These are phyloP conservation scores for Ascochyta pisi DNA, from an alignment of 2,329 filamentous ascomycete genomes.

Conservation along the genomic window DNA sequence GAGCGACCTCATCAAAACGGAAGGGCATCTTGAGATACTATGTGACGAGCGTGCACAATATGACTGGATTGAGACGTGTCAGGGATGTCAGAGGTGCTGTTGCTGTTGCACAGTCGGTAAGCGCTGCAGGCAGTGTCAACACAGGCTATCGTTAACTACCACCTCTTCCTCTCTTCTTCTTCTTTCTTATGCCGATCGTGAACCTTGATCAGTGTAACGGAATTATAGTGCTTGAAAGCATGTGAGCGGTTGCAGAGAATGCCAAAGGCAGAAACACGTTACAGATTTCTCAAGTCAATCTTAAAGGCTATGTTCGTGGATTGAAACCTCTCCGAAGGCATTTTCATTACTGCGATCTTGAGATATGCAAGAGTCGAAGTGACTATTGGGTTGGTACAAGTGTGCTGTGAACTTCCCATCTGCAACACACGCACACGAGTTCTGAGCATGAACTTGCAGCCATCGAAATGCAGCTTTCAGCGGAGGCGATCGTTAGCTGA, in stretches of 20 bases:
- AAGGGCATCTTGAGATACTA: too few species aligned
- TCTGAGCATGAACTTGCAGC: not conserved
- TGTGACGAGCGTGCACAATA: too few species aligned
- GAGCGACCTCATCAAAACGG: conserved; percentile 5
- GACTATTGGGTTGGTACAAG: too few species aligned
- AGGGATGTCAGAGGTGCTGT: not conserved
- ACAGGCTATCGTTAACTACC: not conserved
- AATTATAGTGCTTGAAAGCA: not conserved
- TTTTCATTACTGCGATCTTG: too few species aligned
- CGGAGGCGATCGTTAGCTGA: not conserved
- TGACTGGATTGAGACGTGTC: not conserved
- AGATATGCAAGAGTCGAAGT: too few species aligned
- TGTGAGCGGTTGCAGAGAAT: not conserved
- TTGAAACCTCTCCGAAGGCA: not conserved
- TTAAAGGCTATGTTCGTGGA: not conserved
- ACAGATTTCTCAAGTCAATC: not conserved
- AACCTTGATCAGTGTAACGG: not conserved
- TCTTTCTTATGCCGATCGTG: not conserved
- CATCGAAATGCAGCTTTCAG: not conserved
- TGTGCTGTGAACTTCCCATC: not conserved
- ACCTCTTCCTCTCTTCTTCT: too few species aligned
- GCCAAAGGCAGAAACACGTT: not conserved
- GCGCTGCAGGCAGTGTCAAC: too few species aligned
- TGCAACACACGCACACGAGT: not conserved
- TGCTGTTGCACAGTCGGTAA: not conserved